Percentiles rank a stretch among this genome's conserved stretches.
Evolutionary conservation across 139 green algal species (phyloP).

Genomic region (Chlamydomonas incerta): DNA sequence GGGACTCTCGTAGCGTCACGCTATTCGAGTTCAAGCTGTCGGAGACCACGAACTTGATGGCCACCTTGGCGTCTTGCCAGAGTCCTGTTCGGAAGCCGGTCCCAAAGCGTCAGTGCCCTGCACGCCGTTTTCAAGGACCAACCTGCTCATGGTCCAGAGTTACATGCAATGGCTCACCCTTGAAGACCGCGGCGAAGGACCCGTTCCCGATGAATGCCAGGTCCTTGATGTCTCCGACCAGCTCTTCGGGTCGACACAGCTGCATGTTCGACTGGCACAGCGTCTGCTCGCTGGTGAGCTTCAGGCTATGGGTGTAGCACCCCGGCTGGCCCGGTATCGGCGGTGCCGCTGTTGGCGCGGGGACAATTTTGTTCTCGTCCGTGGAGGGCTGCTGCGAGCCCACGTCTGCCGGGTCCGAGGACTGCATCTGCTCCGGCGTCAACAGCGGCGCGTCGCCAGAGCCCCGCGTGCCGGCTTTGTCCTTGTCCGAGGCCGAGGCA

Average conservation of each 20-base stretch:
- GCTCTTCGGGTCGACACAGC: slow-evolving; percentile 31
- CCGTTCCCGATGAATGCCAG: slow-evolving; percentile 44
- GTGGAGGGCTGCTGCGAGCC: too few species aligned
- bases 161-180: not conserved
- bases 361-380: not conserved
- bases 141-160: too few species aligned
- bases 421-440: not conserved
- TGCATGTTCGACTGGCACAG: slow-evolving; percentile 38
- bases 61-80: slow-evolving; percentile 43
- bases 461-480: too few species aligned
- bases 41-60: slow-evolving; percentile 43
- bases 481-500: too few species aligned
- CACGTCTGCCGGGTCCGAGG: not conserved
- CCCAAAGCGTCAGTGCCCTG: not conserved
- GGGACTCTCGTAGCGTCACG: slow-evolving; percentile 32
- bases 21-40: slow-evolving; percentile 43
- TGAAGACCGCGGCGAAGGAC: slow-evolving; percentile 41
- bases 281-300: slow-evolving; percentile 34
- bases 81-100: too few species aligned
- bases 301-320: slow-evolving; percentile 40
- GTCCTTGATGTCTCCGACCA: slow-evolving; percentile 40
- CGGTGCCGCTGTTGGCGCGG: not conserved
- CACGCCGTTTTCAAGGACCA: not conserved
- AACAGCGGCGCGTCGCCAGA: too few species aligned
- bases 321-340: not conserved